Evolutionary conservation across 202 grass and related monocot genomes (phyloP), one percentile per base, ranked within the genome.

Genomic region (Carex arenaria): DNA sequence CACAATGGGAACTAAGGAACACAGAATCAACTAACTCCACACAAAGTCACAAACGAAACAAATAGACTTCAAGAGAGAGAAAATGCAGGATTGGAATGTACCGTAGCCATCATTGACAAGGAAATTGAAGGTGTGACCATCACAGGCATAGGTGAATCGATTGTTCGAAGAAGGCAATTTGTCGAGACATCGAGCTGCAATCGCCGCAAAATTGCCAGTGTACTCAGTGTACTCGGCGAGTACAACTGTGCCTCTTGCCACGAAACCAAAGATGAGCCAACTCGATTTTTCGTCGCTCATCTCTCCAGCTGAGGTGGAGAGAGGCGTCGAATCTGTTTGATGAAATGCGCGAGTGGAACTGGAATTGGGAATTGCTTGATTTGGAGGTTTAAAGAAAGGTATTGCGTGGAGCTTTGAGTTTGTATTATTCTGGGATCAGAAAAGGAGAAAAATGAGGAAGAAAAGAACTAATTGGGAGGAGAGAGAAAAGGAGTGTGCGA

Each of bases 211-310:
- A 86, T 94, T 97, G 10, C 94, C 94, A 40, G 94, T 97, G 85
- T 87, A 97, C 84, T 97, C 94, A 15, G 94, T 97, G 89, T 97
- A 94, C 87, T 97, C 94, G 34, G 92, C 87, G 60, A 97, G 79
- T 67, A 97, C 94, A 19, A 93, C 87, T n/a, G 89, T 97, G 64
- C 94, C 94, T 81, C 94, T 89, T 73, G 94, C 89, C 43, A 94
- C 94, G 92, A 97, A 97, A 23, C 92, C 89, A 80, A 94, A 97
- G 85, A 97, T 97, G 67, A 94, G 87, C 90, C 94, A 92, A 47
- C 91, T 89, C 65, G 69, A 86, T 83, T 91, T 85, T 14, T 55
- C 84, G 13, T 82, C 78, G 69, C 85, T 78, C 74, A 72, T 80
- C 40, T 53, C 78, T 20, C 72, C 31, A 75, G n/a, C 73, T 79